These are phyloP conservation scores for Arctium lappa DNA, from an alignment of 129 eudicot genomes.

Conservation along the genomic window DNA sequence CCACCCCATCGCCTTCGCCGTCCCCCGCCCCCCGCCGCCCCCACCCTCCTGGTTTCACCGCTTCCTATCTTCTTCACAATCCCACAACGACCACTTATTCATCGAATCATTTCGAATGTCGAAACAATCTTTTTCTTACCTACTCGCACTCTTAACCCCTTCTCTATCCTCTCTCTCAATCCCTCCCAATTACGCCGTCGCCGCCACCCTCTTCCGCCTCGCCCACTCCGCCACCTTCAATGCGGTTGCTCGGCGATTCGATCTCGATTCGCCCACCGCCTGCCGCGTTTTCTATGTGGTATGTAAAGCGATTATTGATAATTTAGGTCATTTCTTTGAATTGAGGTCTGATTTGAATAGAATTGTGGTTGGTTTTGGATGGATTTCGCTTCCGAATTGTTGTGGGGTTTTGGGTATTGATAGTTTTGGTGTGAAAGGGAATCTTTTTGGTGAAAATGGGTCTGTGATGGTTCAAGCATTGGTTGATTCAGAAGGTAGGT, in stretches of 20 bases:
- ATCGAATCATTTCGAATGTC: slow-evolving; percentile 60
- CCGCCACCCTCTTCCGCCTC: slow-evolving; percentile 62
- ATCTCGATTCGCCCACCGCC: slow-evolving; percentile 45
- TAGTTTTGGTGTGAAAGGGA: slow-evolving; percentile 50
- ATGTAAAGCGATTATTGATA: slow-evolving; percentile 64
- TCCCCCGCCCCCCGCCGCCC: slow-evolving; percentile 37
- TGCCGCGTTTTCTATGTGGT: slow-evolving; percentile 69
- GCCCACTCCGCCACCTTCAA: slow-evolving; percentile 62
- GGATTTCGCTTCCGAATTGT: slow-evolving; percentile 85
- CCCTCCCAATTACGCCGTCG: slow-evolving; percentile 61
- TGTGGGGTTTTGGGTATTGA: slow-evolving; percentile 84
- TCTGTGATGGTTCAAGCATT: slow-evolving; percentile 71
- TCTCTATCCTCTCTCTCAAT: slow-evolving; percentile 29
- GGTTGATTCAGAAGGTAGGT: slow-evolving; percentile 87
- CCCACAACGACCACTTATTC: slow-evolving; percentile 42
- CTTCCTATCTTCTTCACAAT: slow-evolving; percentile 24
- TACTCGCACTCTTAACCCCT: slow-evolving; percentile 39
- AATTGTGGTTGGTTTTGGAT: slow-evolving; percentile 65
- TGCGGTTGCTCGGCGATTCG: slow-evolving; percentile 51
- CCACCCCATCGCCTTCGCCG: slow-evolving; percentile 35
- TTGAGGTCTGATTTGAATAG: slow-evolving; percentile 57
- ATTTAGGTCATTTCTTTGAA: slow-evolving; percentile 64
- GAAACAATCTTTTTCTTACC: slow-evolving; percentile 53
- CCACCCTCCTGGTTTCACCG: slow-evolving; percentile 52
- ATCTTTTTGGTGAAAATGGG: slow-evolving; percentile 60